A percentile compares a stretch with the other conserved stretches of the same genome.
Conservation (phyloP, 2,329 filamentous ascomycete species). For the Talaromyces sp. region DNA sequence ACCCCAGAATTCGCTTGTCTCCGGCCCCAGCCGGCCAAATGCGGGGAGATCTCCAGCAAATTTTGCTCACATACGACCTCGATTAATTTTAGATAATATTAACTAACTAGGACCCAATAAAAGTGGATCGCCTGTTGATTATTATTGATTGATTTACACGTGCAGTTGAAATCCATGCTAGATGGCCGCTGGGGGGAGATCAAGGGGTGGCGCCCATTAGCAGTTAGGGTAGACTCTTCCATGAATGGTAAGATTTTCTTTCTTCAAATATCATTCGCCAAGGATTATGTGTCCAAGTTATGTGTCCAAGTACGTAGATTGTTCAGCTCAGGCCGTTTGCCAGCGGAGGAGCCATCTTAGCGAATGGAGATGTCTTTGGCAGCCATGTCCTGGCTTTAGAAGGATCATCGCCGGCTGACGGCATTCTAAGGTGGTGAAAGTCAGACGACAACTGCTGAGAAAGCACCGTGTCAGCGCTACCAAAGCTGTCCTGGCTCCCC, state of each 20-base stretch:
- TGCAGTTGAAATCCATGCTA: not conserved
- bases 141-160: not conserved
- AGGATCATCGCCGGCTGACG: not conserved
- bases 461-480: constrained; percentile 25
- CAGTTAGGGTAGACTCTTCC: not conserved
- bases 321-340: not conserved
- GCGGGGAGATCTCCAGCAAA: not conserved
- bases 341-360: not conserved
- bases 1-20: not conserved
- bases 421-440: not conserved
- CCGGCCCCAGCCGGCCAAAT: not conserved
- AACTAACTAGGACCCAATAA: not conserved
- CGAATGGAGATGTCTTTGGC: not conserved
- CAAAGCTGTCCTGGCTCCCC: constrained; percentile 37
- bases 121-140: not conserved
- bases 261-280: not conserved
- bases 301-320: not conserved
- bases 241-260: not conserved
- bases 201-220: not conserved
- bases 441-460: constrained; percentile 14
- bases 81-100: constrained; percentile 1
- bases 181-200: not conserved
- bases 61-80: not conserved
- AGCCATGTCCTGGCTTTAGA: not conserved
- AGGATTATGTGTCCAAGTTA: not conserved